A percentile compares a stretch with the other conserved stretches of the same genome.
Evolutionary conservation across 1,139 yeast genomes (phyloP).

Genomic region (Saccharomyces hybrid): DNA sequence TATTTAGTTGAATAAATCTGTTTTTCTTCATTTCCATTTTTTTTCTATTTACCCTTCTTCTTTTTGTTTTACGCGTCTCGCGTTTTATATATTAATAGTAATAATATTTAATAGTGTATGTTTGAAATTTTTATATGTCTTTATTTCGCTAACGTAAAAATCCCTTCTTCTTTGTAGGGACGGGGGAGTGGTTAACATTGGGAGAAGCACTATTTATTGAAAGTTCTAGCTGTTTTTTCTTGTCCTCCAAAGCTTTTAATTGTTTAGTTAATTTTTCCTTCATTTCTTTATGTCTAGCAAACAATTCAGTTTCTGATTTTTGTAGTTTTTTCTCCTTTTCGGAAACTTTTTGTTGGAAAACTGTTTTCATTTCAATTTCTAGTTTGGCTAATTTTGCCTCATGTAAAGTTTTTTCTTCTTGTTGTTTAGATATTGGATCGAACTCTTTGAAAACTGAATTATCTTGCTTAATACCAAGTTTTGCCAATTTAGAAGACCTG

Average conservation of each 20-base stretch:
- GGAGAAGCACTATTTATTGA: conserved; percentile 32
- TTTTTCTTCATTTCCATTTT: background rate
- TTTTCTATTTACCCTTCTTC: conserved; percentile 13
- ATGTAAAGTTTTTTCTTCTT: conserved; percentile 87
- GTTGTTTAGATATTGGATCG: conserved; percentile 88
- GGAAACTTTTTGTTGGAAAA: conserved; percentile 91
- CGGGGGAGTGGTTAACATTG: conserved; percentile 37
- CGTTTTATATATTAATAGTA: conserved; percentile 12
- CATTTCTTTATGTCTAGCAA: conserved; percentile 94
- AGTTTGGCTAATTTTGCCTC: conserved; percentile 90
- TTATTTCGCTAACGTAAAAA: conserved; percentile 43
- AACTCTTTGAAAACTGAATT: conserved; percentile 84
- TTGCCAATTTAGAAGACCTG: conserved; percentile 72
- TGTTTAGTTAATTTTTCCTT: conserved; percentile 88
- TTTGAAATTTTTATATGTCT: background rate
- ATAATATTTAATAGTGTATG: conserved; percentile 11
- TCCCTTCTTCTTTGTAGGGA: conserved; percentile 51
- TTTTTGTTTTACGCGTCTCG: conserved; percentile 28
- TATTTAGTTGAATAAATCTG: background rate
- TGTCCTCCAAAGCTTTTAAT: conserved; percentile 82
- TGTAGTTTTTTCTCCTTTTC: conserved; percentile 97
- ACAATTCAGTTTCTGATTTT: conserved; percentile 94
- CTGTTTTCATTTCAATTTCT: conserved; percentile 95
- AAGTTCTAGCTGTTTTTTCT: conserved; percentile 76
- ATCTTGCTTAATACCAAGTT: conserved; percentile 91